These are phyloP conservation scores for Biancaea sappan DNA, from an alignment of 306 rosid genomes.

Conservation along the genomic window DNA sequence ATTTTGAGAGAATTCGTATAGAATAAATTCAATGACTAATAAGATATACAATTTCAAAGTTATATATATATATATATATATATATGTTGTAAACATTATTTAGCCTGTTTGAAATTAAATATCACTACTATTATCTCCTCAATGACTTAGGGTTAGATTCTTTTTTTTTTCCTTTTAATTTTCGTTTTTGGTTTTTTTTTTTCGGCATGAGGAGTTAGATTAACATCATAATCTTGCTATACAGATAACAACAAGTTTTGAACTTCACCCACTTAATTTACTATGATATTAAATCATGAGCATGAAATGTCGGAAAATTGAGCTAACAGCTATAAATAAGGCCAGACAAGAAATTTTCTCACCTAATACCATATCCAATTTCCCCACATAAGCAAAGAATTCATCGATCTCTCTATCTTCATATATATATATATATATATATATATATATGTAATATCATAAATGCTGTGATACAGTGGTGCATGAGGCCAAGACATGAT, in stretches of 20 bases:
- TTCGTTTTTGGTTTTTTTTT: neutral
- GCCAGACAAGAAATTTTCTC: neutral
- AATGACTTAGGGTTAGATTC: slow-evolving; percentile 30
- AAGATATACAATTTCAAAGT: no score
- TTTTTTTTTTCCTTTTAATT: neutral
- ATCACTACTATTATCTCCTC: slow-evolving; percentile 10
- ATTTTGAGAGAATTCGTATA: no score
- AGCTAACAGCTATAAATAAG: neutral
- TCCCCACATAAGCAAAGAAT: slow-evolving; percentile 7
- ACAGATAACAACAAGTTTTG: slow-evolving; percentile 13
- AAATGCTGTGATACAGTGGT: neutral
- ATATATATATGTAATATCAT: no score
- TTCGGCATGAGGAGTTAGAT: slow-evolving; percentile 31
- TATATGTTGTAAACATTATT: neutral
- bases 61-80: no score
- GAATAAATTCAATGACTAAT: no score
- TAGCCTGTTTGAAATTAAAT: neutral
- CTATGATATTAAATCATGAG: neutral
- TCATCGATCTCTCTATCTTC: neutral
- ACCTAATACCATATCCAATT: neutral
- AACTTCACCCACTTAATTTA: neutral
- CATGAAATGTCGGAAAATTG: neutral
- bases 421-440: no score
- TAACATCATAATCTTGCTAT: slow-evolving; percentile 23
- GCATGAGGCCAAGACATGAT: slow-evolving; percentile 38